phyloP scores from a whole-genome alignment of 2,329 filamentous ascomycete species.

The Aspergillus luchuensis region DNA sequence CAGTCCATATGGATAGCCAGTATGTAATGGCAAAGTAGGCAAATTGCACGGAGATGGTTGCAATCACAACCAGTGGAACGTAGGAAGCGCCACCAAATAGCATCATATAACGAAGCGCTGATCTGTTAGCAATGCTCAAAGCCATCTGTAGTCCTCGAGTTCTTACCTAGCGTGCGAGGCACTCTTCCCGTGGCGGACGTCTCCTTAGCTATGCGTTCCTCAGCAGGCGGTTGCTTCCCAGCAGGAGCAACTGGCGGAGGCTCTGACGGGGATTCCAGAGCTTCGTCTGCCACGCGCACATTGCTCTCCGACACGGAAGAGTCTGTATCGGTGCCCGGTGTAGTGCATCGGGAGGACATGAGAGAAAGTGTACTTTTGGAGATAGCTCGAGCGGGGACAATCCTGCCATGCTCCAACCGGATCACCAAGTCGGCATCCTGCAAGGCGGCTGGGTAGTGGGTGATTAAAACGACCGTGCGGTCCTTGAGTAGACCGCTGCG shows the following conservation, averaged over 20 bases:
- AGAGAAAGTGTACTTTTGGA: constrained; percentile 2
- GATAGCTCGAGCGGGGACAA: constrained; percentile 16
- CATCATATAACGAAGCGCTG: constrained; percentile 29
- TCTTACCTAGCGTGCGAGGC: constrained; percentile 27
- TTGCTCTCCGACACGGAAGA: neutral
- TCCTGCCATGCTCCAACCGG: constrained; percentile 23
- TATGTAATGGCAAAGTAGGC: constrained; percentile 33
- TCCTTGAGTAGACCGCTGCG: constrained; percentile 57
- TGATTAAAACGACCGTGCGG: constrained; percentile 60
- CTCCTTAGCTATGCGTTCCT: constrained; percentile 24
- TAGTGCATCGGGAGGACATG: constrained; percentile 9
- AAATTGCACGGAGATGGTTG: constrained; percentile 27
- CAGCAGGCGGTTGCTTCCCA: constrained; percentile 12
- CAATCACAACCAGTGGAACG: constrained; percentile 22
- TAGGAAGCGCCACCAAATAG: constrained; percentile 30
- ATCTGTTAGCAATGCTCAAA: neutral
- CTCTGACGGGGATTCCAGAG: constrained; percentile 12
- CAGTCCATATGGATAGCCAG: constrained; percentile 35
- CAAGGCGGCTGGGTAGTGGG: constrained; percentile 43
- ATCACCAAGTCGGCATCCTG: constrained; percentile 26
- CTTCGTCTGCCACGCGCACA: constrained; percentile 1
- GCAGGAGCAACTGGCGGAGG: constrained; percentile 1
- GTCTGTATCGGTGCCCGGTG: constrained; percentile 11
- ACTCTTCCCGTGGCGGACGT: constrained; percentile 26
- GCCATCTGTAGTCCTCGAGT: neutral